These are phyloP conservation scores for Graphium sp. DNA, from an alignment of 2,329 filamentous ascomycete species.

Conservation along the genomic window DNA sequence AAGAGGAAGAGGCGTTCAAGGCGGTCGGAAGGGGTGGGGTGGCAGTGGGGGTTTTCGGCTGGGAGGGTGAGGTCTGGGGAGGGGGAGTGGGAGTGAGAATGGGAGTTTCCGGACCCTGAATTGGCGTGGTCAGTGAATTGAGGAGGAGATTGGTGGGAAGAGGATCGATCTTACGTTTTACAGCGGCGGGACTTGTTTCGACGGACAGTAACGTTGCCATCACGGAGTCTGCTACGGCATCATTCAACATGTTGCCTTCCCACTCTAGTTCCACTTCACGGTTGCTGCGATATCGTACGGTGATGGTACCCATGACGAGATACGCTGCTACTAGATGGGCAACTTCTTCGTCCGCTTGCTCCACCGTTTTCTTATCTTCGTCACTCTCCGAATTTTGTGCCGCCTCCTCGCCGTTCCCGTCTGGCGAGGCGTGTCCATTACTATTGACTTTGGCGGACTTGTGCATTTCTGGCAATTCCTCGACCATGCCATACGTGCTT, in stretches of 20 bases:
- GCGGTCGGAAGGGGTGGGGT: conserved; percentile 55
- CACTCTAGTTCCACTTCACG: conserved; percentile 85
- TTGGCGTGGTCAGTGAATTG: background rate
- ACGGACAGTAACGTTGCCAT: conserved; percentile 85
- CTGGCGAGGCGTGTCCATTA: background rate
- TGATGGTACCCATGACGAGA: conserved; percentile 79
- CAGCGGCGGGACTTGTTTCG: conserved; percentile 85
- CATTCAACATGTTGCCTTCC: conserved; percentile 96
- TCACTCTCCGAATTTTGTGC: conserved; percentile 15
- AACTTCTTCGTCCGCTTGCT: conserved; percentile 50
- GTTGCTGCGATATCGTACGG: conserved; percentile 58
- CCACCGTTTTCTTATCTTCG: conserved; percentile 15
- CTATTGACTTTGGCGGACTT: too few species aligned
- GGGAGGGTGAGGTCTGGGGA: conserved; percentile 26
- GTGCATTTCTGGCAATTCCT: conserved; percentile 43
- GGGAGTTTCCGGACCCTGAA: conserved; percentile 13
- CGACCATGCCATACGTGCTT: conserved; percentile 80
- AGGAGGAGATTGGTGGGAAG: conserved; percentile 6
- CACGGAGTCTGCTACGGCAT: conserved; percentile 93
- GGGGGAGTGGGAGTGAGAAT: conserved; percentile 15
- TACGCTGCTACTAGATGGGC: conserved; percentile 37
- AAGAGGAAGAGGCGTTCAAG: conserved; percentile 84
- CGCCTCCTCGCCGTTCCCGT: conserved; percentile 10
- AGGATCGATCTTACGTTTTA: conserved; percentile 65
- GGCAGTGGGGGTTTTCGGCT: conserved; percentile 52